phyloP scores from a whole-genome alignment of 495 filamentous ascomycete species.

The Patellaria atrata region DNA sequence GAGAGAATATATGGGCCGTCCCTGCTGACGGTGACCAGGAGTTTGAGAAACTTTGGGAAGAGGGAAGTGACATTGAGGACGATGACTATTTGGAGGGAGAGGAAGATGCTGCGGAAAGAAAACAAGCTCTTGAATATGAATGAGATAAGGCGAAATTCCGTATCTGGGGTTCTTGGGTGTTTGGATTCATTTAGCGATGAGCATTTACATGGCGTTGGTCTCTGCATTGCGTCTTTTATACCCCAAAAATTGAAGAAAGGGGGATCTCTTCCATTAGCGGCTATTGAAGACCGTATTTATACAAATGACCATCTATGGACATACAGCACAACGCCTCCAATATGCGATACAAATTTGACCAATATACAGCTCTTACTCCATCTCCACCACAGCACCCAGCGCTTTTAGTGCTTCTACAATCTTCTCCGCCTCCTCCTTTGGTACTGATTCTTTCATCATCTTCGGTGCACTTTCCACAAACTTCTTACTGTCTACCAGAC shows the following conservation, averaged over 20 bases:
- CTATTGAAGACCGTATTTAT: slow-evolving; percentile 10
- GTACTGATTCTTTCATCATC: slow-evolving; percentile 93
- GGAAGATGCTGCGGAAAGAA: slow-evolving; percentile 59
- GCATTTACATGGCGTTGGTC: slow-evolving; percentile 9
- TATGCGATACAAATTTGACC: slow-evolving; percentile 4
- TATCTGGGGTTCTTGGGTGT: neutral
- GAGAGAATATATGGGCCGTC: slow-evolving; percentile 85
- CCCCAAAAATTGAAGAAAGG: no score
- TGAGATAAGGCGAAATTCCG: neutral
- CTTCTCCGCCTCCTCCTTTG: slow-evolving; percentile 98
- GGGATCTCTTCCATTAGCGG: no score
- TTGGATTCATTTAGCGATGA: slow-evolving; percentile 2
- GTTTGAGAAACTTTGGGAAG: slow-evolving; percentile 62
- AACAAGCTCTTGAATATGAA: slow-evolving; percentile 18
- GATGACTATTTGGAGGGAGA: slow-evolving; percentile 61
- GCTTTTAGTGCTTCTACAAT: slow-evolving; percentile 87
- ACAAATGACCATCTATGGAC: slow-evolving; percentile 9
- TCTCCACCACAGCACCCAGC: slow-evolving; percentile 68
- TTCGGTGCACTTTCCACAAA: slow-evolving; percentile 97
- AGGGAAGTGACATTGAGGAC: slow-evolving; percentile 64
- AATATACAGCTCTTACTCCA: slow-evolving; percentile 69
- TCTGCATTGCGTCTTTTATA: no score
- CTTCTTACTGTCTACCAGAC: slow-evolving; percentile 98
- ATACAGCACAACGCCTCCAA: slow-evolving; percentile 2
- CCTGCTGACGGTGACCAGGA: slow-evolving; percentile 42